Base-by-base conservation (phyloP, 805 yeast genomes). In the Candida montana region DNA sequence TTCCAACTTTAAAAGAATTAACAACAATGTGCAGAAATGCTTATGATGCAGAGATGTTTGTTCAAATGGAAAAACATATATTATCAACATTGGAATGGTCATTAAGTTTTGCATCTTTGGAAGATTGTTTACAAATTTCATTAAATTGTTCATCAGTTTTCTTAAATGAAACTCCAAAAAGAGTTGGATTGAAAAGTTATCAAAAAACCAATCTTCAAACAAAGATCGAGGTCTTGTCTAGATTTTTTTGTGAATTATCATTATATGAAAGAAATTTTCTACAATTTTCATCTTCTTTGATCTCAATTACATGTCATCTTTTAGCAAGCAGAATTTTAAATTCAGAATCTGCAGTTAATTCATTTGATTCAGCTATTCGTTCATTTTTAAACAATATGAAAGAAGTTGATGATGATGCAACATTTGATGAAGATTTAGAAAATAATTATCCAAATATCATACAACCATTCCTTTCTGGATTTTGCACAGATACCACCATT, bases 41-140 rank as follows among this genome's bases (percentile, higher is more conserved):
- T 10, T 85, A 83, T 55, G 81, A 77, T 46, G 67, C 69, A 31
- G 72, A 74, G 33, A 75, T 79, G 78, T 78, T 79, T 57, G 66
- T 73, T 19, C 93, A 84, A 59, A 85, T 85, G 93, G 95, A 86
- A 62, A 67, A 75, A 50, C 95, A 85, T 55, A 75, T 86, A 13
- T 67, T 86, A 44, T 63, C 73, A 21, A 83, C 93, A 0, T 67
- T 87, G 46, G 78, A 81, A 41, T 85, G 95, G 95, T 63, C 71
- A 17, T 48, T 56, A 13, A 32, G 49, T 2, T 55, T 52, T 37
- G 44, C 58, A 3, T 56, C 61, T 5, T 42, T 56, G 21, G 61
- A 56, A 38, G 61, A 56, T 33, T 52, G 58, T 44, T 42, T 56
- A 7, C 59, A 55, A 34, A 37, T 55, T 3, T 52, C 51, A 6